Evolutionary conservation across 805 yeast species (phyloP), one percentile per base, ranked within the genome.

Genomic region (Cyberlindnera veronae): DNA sequence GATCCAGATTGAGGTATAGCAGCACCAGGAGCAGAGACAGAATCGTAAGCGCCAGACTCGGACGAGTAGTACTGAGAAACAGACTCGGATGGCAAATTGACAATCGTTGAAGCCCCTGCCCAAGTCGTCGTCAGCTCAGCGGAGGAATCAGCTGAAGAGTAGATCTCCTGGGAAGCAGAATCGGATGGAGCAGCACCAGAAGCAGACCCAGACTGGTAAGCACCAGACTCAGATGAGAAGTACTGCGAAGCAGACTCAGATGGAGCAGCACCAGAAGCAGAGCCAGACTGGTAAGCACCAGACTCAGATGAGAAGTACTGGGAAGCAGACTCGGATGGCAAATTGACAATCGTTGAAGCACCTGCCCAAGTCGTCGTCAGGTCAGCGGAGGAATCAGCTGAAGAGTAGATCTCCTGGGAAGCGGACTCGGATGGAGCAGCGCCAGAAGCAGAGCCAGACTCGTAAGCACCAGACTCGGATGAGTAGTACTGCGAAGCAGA

Each of bases 291-390:
- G n/a, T 13, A 26, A 26, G 29, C 29, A 9, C 15, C 29, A 12
- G 29, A 12, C 9, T 13, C 29, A 13, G 32, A 29, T 5, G 21
- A 7, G 18, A 13, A n/a, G n/a, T 24, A 34, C 31, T 20, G 26
- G 16, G 41, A 31, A 21, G 36, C 19, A 11, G 42, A 29, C 10
- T 15, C 19, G 19, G 17, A 12, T 29, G 31, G 31, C 10, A 13
- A 15, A 26, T 6, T 12, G 4, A n/a, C 10, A 12, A 12, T 20
- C 12, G 14, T 20, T 20, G 15, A 9, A 17, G 21, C 21, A 29
- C 12, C 18, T 11, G 19, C 11, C 23, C 27, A 14, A 27, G 19
- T 23, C 24, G 19, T n/a, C 21, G 16, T 29, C 17, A 17, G 9
- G 33, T 8, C 14, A n/a, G 17, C 19, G 15, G 36, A 32, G 22